Evolutionary conservation across 2,329 filamentous ascomycete species (phyloP), one percentile per base, ranked within the genome.

Genomic region (Juglanconis juglandina): DNA sequence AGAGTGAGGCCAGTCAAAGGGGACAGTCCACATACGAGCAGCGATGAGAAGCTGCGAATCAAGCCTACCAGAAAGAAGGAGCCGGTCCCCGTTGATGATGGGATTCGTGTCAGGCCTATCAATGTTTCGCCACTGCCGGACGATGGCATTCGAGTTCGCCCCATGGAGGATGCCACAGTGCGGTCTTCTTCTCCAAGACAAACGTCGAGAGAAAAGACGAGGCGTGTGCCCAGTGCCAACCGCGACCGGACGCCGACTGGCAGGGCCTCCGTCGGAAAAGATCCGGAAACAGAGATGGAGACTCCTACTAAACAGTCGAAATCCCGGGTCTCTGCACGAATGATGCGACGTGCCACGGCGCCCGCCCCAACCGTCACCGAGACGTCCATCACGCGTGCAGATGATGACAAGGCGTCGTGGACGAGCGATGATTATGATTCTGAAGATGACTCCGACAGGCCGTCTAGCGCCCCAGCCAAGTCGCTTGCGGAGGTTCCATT

Each of bases 401-500:
- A 72, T 5, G 66, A 65, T 3, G 69, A 74, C 57, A 68, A 67
- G 35, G 65, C 69, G 13, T 70, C 72, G 14, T 70, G 70, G 68
- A 70, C 67, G 33, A 72, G 68, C 37, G 61, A 65, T 9, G 63
- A 58, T 34, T 64, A 64, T 58, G 59, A 49, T 17, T 63, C 62
- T 10, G 62, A 56, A 17, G 58, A 62, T 10, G 62, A 44, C 1
- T 79, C 76, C 2, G 70, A 75, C 6, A 68, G 71, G n/a, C 75
- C 73, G 7, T 77, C 77, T 2, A 80, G 72, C 44, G 66, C 73
- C 7, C 70, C 79, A 4, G 78, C 76, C 39, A 84, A 84, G 64
- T 81, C 82, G 2, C 68, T 87, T 39, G 83, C 83, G 14, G 84
- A 87, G 42, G 83, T 88, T 53, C 85, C 85, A 0, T 81, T 87